A percentile compares a stretch with the other conserved stretches of the same genome.
Conservation (phyloP, 495 filamentous ascomycete species). For the Rhypophila decipiens region DNA sequence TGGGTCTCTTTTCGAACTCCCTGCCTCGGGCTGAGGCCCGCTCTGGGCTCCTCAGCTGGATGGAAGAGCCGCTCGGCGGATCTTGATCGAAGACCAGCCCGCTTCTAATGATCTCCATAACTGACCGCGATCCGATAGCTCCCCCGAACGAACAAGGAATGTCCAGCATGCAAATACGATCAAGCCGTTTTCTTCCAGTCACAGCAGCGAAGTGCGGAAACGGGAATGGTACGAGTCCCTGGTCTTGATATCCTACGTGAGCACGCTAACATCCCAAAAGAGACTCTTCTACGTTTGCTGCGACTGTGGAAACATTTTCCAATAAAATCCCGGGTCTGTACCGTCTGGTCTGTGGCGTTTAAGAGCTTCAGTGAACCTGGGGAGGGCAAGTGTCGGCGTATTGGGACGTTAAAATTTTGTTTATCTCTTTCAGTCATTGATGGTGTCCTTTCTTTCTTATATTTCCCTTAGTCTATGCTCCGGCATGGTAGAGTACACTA, state of each 20-base stretch:
- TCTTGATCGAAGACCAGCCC: slow-evolving; percentile 45
- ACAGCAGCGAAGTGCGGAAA: slow-evolving; percentile 91
- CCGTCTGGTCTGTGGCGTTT: no score
- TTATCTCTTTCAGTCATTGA: no score
- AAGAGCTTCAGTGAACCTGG: no score
- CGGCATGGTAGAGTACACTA: no score
- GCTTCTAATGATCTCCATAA: no score
- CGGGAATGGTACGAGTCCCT: slow-evolving; percentile 82
- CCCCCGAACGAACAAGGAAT: slow-evolving; percentile 73
- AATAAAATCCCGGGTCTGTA: slow-evolving; percentile 31
- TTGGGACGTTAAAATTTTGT: no score
- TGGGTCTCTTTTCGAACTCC: slow-evolving; percentile 66
- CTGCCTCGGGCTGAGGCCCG: no score
- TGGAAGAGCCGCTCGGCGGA: slow-evolving; percentile 27
- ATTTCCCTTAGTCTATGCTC: no score
- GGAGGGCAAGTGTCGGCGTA: no score
- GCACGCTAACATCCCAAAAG: slow-evolving; percentile 36
- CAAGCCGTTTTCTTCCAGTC: slow-evolving; percentile 98
- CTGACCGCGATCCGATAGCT: slow-evolving; percentile 68
- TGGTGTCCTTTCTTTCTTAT: no score
- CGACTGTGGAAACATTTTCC: slow-evolving; percentile 81
- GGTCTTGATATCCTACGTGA: not conserved
- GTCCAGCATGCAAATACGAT: slow-evolving; percentile 73
- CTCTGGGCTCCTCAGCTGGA: no score
- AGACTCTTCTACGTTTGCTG: slow-evolving; percentile 98